A percentile compares a stretch with the other conserved stretches of the same genome.
These are phyloP conservation scores for Remersonia thermophila DNA, from an alignment of 2,329 filamentous ascomycete genomes.

Conservation along the genomic window DNA sequence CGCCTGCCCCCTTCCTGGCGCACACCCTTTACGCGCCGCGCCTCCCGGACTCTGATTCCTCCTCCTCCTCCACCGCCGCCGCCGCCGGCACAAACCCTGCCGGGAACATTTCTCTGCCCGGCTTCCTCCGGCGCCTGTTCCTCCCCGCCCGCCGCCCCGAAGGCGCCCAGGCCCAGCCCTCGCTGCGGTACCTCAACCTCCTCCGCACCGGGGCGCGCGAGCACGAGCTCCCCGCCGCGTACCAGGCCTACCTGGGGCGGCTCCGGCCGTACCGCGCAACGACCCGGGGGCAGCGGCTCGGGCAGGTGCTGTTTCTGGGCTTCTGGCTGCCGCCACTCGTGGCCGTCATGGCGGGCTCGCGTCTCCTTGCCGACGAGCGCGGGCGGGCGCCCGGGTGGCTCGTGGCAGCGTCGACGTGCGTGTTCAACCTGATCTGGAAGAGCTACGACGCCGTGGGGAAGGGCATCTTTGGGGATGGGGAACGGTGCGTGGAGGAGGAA, in stretches of 20 bases:
- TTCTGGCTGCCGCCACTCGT: conserved; percentile 51
- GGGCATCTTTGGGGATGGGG: conserved; percentile 71
- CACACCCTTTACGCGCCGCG: conserved; percentile 70
- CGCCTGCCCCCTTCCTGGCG: conserved; percentile 59
- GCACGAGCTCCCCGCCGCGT: conserved; percentile 66
- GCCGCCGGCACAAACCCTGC: too few species aligned
- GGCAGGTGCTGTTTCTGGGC: conserved; percentile 47
- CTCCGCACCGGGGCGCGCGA: conserved; percentile 69
- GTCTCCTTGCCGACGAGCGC: conserved; percentile 46
- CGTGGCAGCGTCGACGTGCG: conserved; percentile 32
- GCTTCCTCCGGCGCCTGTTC: conserved; percentile 35
- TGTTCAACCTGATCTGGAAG: conserved; percentile 40
- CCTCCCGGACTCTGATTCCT: conserved; percentile 27
- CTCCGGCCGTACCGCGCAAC: conserved; percentile 63
- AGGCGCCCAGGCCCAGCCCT: conserved; percentile 67
- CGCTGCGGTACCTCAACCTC: conserved; percentile 69
- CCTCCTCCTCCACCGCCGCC: conserved; percentile 22
- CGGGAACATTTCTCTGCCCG: conserved; percentile 24
- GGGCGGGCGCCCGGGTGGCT: conserved; percentile 62
- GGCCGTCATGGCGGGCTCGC: conserved; percentile 33
- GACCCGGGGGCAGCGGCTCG: conserved; percentile 51
- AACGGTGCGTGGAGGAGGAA: conserved; percentile 41
- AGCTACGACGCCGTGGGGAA: conserved; percentile 37
- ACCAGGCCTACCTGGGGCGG: conserved; percentile 57
- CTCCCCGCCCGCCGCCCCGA: conserved; percentile 43